Evolutionary conservation across 2,329 filamentous ascomycete genomes (phyloP), one percentile per base, ranked within the genome.

Genomic region (Venturia oleaginea): DNA sequence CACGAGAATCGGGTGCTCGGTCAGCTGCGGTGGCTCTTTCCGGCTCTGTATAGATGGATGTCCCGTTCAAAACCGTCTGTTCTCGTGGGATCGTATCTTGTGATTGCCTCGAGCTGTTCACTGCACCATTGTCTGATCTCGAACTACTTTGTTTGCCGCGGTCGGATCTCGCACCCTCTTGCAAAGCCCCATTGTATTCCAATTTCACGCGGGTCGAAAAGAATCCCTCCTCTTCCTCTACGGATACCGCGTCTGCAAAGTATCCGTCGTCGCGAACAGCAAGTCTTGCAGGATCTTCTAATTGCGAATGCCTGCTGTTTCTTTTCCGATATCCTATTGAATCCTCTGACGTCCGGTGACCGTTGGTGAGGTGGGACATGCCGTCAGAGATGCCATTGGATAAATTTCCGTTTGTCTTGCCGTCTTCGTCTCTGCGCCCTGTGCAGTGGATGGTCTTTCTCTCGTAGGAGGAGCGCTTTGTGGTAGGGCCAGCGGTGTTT

Each of bases 191-290:
- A 42, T 64, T 64, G 30, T 55, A 59, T 27, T 70, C 69, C 61
- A 76, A 69, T 66, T 72, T 72, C 66, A 77, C 75, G 66, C 76
- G 67, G 66, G 72, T 73, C 68, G 73, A 71, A 63, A 70, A 64
- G 67, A 66, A 67, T 69, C 75, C 71, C 70, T 78, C 72, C 70
- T 76, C 64, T 67, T 67, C 65, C 65, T 76, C 71, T 66, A 69
- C 73, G 64, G 70, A 72, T 67, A 73, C 67, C 48, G 75, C 67
- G 40, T 75, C 73, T 40, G 76, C 75, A 67, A 80, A 80, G 71
- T 79, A 79, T 67, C 78, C 78, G 65, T 80, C 78, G 69, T 80
- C 78, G 60, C 76, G 69, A 67, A 59, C 38, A 22, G 64, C 57
- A 6, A 65, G 64, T 30, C 62, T 63, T 27, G 57, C 62, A 32